phyloP scores from a whole-genome alignment of 768 basidiomycete species.

The Albatrellus ellisii region DNA sequence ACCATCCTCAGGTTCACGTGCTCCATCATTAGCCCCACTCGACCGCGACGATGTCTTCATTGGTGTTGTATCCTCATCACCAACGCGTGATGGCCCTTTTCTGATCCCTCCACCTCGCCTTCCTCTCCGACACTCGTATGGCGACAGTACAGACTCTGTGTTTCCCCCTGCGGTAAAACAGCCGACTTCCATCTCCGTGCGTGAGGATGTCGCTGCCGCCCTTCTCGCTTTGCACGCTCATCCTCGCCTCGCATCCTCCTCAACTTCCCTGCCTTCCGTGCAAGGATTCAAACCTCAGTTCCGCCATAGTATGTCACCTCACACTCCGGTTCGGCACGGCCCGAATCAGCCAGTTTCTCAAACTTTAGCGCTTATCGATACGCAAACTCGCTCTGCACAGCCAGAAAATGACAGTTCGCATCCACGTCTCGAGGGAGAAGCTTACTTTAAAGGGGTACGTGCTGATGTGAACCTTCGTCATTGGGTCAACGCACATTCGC shows the following conservation, averaged over 20 bases:
- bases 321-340: not conserved
- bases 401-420: not conserved
- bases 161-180: not conserved
- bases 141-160: not conserved
- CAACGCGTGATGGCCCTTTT: constrained; percentile 8
- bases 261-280: not conserved
- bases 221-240: constrained; percentile 10
- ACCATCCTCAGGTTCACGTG: constrained; percentile 6
- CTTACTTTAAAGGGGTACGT: not conserved
- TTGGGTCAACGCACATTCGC: not conserved
- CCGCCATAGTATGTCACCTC: not conserved
- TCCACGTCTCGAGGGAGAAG: not conserved
- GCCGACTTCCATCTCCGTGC: not conserved
- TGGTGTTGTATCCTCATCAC: constrained; percentile 11
- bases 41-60: constrained; percentile 10
- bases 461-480: not conserved
- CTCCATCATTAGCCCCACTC: constrained; percentile 8
- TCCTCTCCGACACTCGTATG: constrained; percentile 1
- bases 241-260: constrained; percentile 10
- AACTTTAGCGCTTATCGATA: not conserved
- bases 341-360: not conserved
- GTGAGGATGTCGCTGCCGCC: constrained; percentile 11
- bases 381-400: not conserved
- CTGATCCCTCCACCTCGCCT: not conserved
- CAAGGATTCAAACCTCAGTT: not conserved